These are phyloP conservation scores for Chrysoporthe cubensis DNA, from an alignment of 2,329 filamentous ascomycete species.

Conservation along the genomic window DNA sequence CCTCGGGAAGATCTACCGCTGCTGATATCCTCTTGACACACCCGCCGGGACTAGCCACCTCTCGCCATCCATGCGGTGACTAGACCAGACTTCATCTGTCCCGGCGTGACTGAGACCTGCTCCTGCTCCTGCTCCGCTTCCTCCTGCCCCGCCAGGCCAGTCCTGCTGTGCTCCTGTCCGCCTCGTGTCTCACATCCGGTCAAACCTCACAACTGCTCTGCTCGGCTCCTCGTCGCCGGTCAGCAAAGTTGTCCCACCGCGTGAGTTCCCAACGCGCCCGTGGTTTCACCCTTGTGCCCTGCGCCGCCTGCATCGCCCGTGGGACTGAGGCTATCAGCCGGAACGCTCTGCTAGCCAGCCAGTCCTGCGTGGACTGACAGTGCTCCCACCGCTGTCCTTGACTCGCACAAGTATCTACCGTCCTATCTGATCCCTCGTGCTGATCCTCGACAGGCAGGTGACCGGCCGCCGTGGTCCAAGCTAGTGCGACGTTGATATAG, in stretches of 20 bases:
- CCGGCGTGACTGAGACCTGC: conserved; percentile 7
- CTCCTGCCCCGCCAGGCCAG: neutral
- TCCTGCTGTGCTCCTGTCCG: conserved; percentile 13
- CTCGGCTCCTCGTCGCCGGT: conserved; percentile 7
- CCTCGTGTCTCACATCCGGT: conserved; percentile 5
- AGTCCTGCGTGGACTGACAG: neutral
- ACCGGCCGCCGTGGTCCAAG: conserved; percentile 7
- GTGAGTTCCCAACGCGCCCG: conserved; percentile 4
- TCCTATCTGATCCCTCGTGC: conserved; percentile 10
- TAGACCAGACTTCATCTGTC: neutral
- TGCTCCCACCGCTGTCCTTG: neutral
- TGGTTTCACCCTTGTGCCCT: conserved; percentile 4
- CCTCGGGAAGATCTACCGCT: conserved; percentile 2
- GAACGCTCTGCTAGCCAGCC: neutral
- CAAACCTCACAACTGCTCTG: conserved; percentile 1
- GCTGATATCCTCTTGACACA: neutral
- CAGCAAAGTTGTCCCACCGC: neutral
- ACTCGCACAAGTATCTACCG: neutral
- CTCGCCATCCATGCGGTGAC: neutral
- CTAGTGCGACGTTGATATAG: neutral
- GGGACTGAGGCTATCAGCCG: neutral
- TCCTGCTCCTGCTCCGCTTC: neutral
- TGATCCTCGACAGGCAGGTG: conserved; percentile 21
- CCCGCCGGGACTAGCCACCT: neutral
- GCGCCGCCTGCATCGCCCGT: neutral